Evolutionary conservation across 2,329 filamentous ascomycete species (phyloP), one percentile per base, ranked within the genome.

Genomic region (Diaporthe citriasiana): DNA sequence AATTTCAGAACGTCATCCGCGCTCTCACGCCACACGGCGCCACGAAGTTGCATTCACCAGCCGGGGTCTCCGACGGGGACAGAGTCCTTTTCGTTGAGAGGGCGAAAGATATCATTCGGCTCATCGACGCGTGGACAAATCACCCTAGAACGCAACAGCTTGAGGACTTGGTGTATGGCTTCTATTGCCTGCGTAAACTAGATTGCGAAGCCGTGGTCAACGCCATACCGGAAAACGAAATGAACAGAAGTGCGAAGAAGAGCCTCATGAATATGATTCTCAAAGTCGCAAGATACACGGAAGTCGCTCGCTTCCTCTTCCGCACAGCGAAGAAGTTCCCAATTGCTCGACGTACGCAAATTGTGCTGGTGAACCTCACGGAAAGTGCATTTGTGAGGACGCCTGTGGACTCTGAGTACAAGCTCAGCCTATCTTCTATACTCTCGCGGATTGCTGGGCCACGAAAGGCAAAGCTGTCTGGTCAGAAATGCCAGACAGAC

Each of bases 1-100:
- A 7, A 33, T 56, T 56, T 7, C 30, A 56, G 30, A 56, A 56
- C 17, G 5, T 56, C 30, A 35, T 56, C 30, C 53, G 17, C 7
- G 30, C 30, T 56, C 53, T 56, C 2, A 2, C 27, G 8, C 0
- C 3, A 35, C 53, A 22, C 7, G 30, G 17, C 30, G 4, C 15
- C 6, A 35, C 2, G 15, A 35, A 2, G 5, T 19, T 33, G 6
- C n/a, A 30, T 0, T 22, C 22, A 1, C 4, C 0, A 8, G 17
- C 2, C 0, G 13, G 3, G 0, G 30, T 56, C 1, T 56, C 53
- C 1, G 7, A 2, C 2, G 7, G 22, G 8, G 27, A 35, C 17
- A 1, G 2, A 35, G 17, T 1, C 0, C 5, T 35, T 3, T 56
- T 56, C n/a, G 8, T 35, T 12, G 4, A 56, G 17, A 22, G 53